phyloP scores from a whole-genome alignment of 768 basidiomycete genomes.

The Lyophyllum semitale region DNA sequence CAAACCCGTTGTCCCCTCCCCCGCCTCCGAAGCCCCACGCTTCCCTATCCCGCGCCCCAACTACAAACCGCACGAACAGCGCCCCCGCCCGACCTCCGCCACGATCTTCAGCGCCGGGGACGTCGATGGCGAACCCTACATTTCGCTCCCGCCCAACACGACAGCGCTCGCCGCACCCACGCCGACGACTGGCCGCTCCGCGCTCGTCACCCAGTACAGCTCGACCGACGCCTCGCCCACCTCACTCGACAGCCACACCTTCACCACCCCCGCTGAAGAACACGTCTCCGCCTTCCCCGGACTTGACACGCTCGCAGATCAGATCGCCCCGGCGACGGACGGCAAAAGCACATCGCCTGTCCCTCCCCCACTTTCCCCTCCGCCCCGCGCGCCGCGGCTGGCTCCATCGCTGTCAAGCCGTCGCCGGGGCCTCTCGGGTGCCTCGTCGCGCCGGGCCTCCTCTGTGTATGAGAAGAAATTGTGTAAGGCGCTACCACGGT shows the following conservation, averaged over 20 bases:
- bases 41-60: constrained; percentile 5
- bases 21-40: constrained; percentile 1
- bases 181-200: constrained; percentile 10
- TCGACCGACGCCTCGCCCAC: constrained; percentile 33
- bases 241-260: constrained; percentile 30
- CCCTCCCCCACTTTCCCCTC: background rate
- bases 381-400: background rate
- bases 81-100: constrained; percentile 27
- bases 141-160: background rate
- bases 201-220: constrained; percentile 32
- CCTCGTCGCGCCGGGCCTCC: constrained; percentile 30
- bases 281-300: constrained; percentile 18
- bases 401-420: background rate
- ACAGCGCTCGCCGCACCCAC: background rate
- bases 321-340: constrained; percentile 3
- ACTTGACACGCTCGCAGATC: background rate
- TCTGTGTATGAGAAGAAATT: constrained; percentile 47
- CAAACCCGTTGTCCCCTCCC: constrained; percentile 15
- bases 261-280: constrained; percentile 24
- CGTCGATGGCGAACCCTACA: constrained; percentile 23
- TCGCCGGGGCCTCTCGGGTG: constrained; percentile 20
- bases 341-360: constrained; percentile 8
- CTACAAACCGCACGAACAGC: constrained; percentile 1
- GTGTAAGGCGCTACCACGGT: constrained; percentile 50
- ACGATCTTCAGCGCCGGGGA: constrained; percentile 35